phyloP scores from a whole-genome alignment of 768 basidiomycete species.

The Leccinellum rugosiceps region DNA sequence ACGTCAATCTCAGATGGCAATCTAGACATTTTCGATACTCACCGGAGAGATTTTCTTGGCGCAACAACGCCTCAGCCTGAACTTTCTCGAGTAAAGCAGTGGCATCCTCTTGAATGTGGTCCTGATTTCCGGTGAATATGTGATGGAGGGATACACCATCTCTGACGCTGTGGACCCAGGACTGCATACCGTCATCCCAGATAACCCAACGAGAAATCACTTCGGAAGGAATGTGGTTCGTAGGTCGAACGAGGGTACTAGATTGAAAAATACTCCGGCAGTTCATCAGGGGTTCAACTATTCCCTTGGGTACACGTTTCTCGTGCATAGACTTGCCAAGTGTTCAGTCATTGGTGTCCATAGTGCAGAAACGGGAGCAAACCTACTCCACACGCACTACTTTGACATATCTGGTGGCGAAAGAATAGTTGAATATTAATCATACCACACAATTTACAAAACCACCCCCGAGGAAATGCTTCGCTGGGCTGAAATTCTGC shows the following conservation, averaged over 20 bases:
- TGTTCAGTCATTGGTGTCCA: slow-evolving; percentile 8
- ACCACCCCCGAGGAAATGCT: slow-evolving; percentile 46
- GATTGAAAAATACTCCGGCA: slow-evolving; percentile 22
- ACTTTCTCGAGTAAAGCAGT: slow-evolving; percentile 37
- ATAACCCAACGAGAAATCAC: slow-evolving; percentile 6
- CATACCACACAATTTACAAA: slow-evolving; percentile 45
- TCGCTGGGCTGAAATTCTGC: slow-evolving; percentile 30
- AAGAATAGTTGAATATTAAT: slow-evolving; percentile 45
- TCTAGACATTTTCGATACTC: slow-evolving; percentile 2
- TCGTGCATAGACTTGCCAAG: slow-evolving; percentile 7
- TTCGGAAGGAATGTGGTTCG: slow-evolving; percentile 13
- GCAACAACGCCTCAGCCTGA: slow-evolving; percentile 33
- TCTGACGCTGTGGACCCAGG: slow-evolving; percentile 22
- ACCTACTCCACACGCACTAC: slow-evolving; percentile 39
- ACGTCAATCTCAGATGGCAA: slow-evolving; percentile 1
- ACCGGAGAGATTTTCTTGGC: slow-evolving; percentile 21
- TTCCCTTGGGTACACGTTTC: slow-evolving; percentile 10
- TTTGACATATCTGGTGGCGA: slow-evolving; percentile 46
- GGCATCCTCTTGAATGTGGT: slow-evolving; percentile 38
- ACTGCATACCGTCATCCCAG: slow-evolving; percentile 34
- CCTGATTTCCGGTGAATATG: slow-evolving; percentile 47
- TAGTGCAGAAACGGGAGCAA: background rate
- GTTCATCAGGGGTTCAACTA: slow-evolving; percentile 16
- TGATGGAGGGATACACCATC: slow-evolving; percentile 35
- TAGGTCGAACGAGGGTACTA: slow-evolving; percentile 16